Evolutionary conservation across 2,329 filamentous ascomycete genomes (phyloP).

Genomic region (Ampelomyces quisqualis): DNA sequence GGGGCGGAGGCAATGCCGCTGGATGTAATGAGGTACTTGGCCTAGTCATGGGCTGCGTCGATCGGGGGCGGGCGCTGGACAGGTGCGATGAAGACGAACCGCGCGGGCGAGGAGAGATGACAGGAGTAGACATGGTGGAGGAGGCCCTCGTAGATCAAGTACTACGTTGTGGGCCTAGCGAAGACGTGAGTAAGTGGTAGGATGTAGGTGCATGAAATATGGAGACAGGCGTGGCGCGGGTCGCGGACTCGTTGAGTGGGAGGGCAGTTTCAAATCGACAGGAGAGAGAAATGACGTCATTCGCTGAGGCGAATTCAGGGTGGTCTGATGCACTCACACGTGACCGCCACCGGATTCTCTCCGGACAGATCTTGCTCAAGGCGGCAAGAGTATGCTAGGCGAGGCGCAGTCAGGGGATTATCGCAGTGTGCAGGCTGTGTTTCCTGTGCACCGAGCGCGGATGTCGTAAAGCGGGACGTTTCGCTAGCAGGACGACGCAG

Average conservation of each 20-base stretch:
- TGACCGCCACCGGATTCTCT: background rate
- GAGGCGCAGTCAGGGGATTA: conserved; percentile 4
- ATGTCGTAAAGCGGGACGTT: conserved; percentile 7
- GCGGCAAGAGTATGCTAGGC: background rate
- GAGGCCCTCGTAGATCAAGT: conserved; percentile 8
- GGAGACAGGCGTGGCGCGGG: conserved; percentile 12
- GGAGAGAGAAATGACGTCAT: conserved; percentile 2
- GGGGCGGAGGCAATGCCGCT: conserved; percentile 23
- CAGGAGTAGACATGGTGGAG: conserved; percentile 39
- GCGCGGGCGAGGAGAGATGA: conserved; percentile 35
- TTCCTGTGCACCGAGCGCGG: conserved; percentile 1
- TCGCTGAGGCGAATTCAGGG: background rate
- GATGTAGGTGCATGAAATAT: conserved; percentile 29
- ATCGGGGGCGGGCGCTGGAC: conserved; percentile 28
- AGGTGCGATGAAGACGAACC: conserved; percentile 30
- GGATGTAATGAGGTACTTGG: conserved; percentile 31
- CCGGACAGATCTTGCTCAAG: background rate
- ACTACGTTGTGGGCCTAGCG: conserved; percentile 17
- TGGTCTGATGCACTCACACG: conserved; percentile 1
- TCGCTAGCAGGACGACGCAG: conserved; percentile 6
- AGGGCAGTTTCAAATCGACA: conserved; percentile 1
- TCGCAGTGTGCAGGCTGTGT: conserved; percentile 5
- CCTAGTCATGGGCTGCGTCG: conserved; percentile 33
- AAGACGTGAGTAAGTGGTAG: conserved; percentile 12
- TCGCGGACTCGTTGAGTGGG: conserved; percentile 6